Percentiles rank a stretch among this genome's conserved stretches.
Evolutionary conservation across 176 grass and related monocot genomes (phyloP).

Genomic region (Dactylis glomerata): DNA sequence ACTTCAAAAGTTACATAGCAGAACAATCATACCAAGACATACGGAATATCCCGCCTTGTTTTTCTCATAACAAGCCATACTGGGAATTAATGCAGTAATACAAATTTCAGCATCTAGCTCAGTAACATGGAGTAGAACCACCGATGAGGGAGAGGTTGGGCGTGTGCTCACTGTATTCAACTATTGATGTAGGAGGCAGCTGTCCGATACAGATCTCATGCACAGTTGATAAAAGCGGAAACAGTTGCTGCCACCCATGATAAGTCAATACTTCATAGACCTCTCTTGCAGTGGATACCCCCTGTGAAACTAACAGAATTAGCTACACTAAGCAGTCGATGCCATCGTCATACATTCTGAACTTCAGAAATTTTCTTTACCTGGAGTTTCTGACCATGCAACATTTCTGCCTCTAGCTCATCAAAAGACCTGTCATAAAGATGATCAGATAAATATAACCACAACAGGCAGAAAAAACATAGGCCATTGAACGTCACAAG

Average conservation of each 20-base stretch:
- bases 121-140: slow-evolving; percentile 48
- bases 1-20: slow-evolving; percentile 13
- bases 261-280: slow-evolving; percentile 80
- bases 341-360: neutral
- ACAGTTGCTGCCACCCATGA: slow-evolving; percentile 69
- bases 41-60: slow-evolving; percentile 13
- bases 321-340: neutral
- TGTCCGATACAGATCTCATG: slow-evolving; percentile 85
- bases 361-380: no score
- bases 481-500: neutral
- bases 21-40: slow-evolving; percentile 16
- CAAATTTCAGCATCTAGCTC: slow-evolving; percentile 27
- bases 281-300: slow-evolving; percentile 80
- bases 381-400: slow-evolving; percentile 91
- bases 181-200: slow-evolving; percentile 73
- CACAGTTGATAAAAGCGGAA: slow-evolving; percentile 72
- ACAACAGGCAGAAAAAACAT: neutral
- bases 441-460: slow-evolving; percentile 10
- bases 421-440: slow-evolving; percentile 69
- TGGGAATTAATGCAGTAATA: slow-evolving; percentile 17
- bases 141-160: slow-evolving; percentile 47
- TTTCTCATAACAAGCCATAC: slow-evolving; percentile 27
- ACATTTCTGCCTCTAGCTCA: slow-evolving; percentile 82
- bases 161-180: slow-evolving; percentile 71
- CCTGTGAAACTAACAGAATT: slow-evolving; percentile 43